Evolutionary conservation across 768 basidiomycete species (phyloP).

Genomic region (Suillus brevipes): DNA sequence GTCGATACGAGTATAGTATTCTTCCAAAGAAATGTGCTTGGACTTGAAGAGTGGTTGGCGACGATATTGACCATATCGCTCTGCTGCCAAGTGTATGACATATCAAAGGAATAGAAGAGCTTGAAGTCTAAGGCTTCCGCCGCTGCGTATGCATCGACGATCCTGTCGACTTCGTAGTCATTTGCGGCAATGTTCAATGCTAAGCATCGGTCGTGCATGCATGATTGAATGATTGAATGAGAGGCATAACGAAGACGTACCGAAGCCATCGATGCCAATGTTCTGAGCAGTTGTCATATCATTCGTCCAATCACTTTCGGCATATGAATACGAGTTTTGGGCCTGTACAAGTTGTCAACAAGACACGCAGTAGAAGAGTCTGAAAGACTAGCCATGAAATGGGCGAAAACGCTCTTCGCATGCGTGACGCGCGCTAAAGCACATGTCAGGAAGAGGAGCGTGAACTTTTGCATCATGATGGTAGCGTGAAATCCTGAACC

Average conservation of each 20-base stretch:
- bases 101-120: constrained; percentile 36
- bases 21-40: constrained; percentile 29
- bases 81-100: constrained; percentile 31
- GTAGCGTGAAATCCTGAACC: not conserved
- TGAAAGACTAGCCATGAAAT: constrained; percentile 10
- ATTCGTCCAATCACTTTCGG: constrained; percentile 15
- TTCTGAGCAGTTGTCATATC: constrained; percentile 24
- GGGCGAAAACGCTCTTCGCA: constrained; percentile 13
- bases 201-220: constrained; percentile 8
- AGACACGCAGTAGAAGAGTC: not conserved
- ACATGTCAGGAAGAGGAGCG: not conserved
- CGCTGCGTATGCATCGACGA: constrained; percentile 36
- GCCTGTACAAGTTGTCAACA: constrained; percentile 11
- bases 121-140: constrained; percentile 35
- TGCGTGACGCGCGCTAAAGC: not conserved
- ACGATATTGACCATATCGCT: constrained; percentile 19
- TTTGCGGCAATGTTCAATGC: constrained; percentile 27
- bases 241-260: constrained; percentile 10
- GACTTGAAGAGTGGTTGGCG: constrained; percentile 26
- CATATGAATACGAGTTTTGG: constrained; percentile 25
- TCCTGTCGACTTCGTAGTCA: constrained; percentile 26
- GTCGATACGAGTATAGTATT: constrained; percentile 35
- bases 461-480: not conserved
- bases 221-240: not conserved
- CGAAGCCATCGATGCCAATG: constrained; percentile 19